Evolutionary conservation across 1,139 yeast species (phyloP), one percentile per base, ranked within the genome.

Genomic region (Neolecta irregularis): DNA sequence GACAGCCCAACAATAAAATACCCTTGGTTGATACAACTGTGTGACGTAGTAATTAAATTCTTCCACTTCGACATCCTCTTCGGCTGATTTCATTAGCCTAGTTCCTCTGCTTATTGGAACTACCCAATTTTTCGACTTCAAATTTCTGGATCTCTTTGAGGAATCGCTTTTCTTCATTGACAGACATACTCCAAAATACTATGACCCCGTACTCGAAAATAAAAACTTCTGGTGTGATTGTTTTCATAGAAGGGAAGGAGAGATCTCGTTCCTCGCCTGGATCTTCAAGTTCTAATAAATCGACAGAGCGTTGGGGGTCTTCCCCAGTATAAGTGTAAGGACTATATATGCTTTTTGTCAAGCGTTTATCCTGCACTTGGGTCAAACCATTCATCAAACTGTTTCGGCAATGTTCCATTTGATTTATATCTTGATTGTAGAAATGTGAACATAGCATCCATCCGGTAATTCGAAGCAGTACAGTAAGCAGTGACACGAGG

Each of bases 401-500:
- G 59, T 47, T 79, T 80, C 2, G 96, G 94, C 44, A 72, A 70
- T 0, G 92, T 74, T 33, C 80, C 76, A 28, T 53, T 49, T 39
- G 60, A 56, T 43, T 80, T 61, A 49, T 74, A 78, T 15, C 85
- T 66, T 36, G 80, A 92, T 47, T 77, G 74, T 36, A 88, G 58
- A 83, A 94, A 88, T 46, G 92, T 62, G 39, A 77, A 64, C 31
- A 88, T 59, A 37, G 85, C 95, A 47, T 76, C 72, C 91, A 88
- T 79, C 45, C 71, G 72, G 52, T 83, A 88, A 17, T 92, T 74
- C 24, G 94, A 88, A 30, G 95, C 83, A 0, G 96, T 85, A 57
- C 96, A 85, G 53, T 83, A 88, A 0, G 94, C 93, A 0, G 95
- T 85, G 2, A 85, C 95, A 46, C 98, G 62, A 1, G 98, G 92